phyloP scores from a whole-genome alignment of 2,329 filamentous ascomycete genomes.

The Boeremia exigua region DNA sequence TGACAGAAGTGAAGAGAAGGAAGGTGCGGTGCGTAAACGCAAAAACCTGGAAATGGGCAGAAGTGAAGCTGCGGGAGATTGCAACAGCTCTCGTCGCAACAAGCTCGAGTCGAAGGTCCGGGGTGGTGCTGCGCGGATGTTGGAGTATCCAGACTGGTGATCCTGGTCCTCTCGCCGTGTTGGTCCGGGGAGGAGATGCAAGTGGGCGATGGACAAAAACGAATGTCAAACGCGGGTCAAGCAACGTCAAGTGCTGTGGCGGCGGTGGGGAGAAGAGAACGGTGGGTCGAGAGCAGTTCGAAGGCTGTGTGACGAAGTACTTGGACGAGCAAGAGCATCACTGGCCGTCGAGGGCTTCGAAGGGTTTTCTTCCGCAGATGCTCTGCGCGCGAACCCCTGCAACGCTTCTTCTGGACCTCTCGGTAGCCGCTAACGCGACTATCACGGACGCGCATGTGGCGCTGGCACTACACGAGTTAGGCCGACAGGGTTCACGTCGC shows the following conservation, averaged over 20 bases:
- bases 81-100: constrained; percentile 13
- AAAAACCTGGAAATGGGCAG: constrained; percentile 12
- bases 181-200: constrained; percentile 17
- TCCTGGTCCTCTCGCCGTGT: constrained; percentile 24
- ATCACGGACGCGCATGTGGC: constrained; percentile 24
- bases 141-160: constrained; percentile 19
- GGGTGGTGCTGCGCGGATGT: constrained; percentile 17
- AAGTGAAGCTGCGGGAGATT: constrained; percentile 15
- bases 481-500: constrained; percentile 19
- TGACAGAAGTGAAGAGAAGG: constrained; percentile 9
- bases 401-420: constrained; percentile 27
- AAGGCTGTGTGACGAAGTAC: constrained; percentile 15
- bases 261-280: constrained; percentile 13
- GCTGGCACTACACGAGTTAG: constrained; percentile 3
- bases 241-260: constrained; percentile 15
- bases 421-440: constrained; percentile 25
- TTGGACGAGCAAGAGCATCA: constrained; percentile 23
- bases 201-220: constrained; percentile 22
- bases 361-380: constrained; percentile 31
- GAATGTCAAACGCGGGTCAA: constrained; percentile 27
- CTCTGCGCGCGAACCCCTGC: constrained; percentile 18
- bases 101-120: constrained; percentile 11
- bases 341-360: constrained; percentile 24
- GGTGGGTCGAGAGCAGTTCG: constrained; percentile 6
- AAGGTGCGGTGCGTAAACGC: neutral